phyloP scores from a whole-genome alignment of 2,329 filamentous ascomycete genomes.

The Cadophora gregata region DNA sequence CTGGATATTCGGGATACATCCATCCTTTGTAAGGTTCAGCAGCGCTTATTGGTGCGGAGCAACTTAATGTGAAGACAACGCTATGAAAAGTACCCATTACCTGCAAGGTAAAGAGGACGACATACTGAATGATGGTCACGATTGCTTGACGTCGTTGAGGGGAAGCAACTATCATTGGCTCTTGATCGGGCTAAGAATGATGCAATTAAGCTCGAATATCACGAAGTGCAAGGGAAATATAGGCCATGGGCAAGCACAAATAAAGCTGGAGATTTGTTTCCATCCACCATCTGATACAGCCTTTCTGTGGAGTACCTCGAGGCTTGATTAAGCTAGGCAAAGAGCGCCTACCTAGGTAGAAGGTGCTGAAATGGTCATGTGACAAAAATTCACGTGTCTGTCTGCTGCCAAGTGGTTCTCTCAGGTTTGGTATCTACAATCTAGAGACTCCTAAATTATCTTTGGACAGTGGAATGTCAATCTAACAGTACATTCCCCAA shows the following conservation, averaged over 20 bases:
- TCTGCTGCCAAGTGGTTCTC: neutral
- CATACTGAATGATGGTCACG: neutral
- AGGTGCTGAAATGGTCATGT: neutral
- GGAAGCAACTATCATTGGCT: constrained; percentile 24
- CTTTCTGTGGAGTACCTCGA: neutral
- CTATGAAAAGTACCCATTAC: neutral
- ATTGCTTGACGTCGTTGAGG: constrained; percentile 14
- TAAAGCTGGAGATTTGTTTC: neutral
- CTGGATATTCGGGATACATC: constrained; percentile 20
- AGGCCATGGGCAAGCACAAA: constrained; percentile 10
- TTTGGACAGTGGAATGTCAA: neutral
- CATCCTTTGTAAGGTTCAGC: constrained; percentile 12
- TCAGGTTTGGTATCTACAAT: neutral
- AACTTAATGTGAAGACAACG: constrained; percentile 1
- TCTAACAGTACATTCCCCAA: neutral
- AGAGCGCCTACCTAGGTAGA: neutral
- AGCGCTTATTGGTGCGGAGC: constrained; percentile 17
- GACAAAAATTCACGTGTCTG: neutral
- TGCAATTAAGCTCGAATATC: constrained; percentile 30
- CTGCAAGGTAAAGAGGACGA: neutral
- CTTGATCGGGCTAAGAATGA: constrained; percentile 22
- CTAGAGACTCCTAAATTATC: neutral
- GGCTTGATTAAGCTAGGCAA: neutral
- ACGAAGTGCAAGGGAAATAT: constrained; percentile 18
- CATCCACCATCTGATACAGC: neutral